Evolutionary conservation across 352 stramenopile genomes (phyloP).

Genomic region (Globisporangium middletonii): DNA sequence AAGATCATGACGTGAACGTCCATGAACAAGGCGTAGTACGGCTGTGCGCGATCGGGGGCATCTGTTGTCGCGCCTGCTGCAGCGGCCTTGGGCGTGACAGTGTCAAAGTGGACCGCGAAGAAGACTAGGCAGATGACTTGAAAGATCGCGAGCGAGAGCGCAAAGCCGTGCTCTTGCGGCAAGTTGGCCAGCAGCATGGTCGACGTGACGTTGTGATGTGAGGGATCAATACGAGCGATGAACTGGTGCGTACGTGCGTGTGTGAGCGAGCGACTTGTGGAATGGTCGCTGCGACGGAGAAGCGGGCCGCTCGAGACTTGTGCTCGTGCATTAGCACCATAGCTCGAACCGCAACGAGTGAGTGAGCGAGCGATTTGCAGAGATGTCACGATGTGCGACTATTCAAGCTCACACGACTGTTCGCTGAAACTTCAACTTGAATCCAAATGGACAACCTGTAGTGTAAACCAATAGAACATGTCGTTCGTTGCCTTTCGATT

Average conservation of each 20-base stretch:
- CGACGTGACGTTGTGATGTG: neutral
- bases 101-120: conserved; percentile 44
- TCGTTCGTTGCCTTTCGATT: no score
- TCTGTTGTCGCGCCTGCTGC: conserved; percentile 3
- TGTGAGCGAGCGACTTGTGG: neutral
- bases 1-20: conserved; percentile 85
- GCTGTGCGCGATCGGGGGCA: conserved; percentile 4
- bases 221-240: neutral
- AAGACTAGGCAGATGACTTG: conserved; percentile 40
- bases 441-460: neutral
- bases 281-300: neutral
- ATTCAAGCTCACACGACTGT: neutral
- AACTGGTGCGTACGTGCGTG: neutral
- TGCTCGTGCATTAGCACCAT: no score
- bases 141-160: conserved; percentile 32
- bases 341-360: no score
- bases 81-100: conserved; percentile 23
- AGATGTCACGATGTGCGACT: neutral
- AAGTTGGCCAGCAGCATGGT: conserved; percentile 11
- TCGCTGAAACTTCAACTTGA: neutral
- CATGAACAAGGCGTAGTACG: conserved; percentile 60
- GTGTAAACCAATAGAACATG: no score
- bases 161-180: conserved; percentile 30
- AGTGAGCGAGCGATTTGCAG: neutral
- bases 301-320: neutral